phyloP scores from a whole-genome alignment of 306 rosid species.

The Quercus rubra region DNA sequence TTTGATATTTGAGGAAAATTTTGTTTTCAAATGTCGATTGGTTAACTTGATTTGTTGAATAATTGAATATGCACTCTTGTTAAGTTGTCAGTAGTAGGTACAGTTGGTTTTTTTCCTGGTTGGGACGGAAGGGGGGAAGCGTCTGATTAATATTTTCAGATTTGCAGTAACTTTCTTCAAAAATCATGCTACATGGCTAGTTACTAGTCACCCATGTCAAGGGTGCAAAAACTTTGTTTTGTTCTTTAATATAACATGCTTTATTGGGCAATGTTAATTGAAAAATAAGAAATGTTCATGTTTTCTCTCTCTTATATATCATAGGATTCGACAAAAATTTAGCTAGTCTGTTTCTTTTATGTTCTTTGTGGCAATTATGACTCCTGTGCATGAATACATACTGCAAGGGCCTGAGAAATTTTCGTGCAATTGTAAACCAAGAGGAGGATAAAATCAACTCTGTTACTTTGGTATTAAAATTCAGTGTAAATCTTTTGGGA shows the following conservation, averaged over 20 bases:
- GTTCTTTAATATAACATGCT: background rate
- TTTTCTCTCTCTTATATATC: background rate
- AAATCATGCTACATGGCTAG: background rate
- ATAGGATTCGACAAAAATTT: background rate
- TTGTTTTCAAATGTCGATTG: slow-evolving; percentile 13
- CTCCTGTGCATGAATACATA: background rate
- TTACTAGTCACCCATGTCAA: background rate
- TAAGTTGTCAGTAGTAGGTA: background rate
- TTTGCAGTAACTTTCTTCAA: background rate
- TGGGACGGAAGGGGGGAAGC: too few species aligned
- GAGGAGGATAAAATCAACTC: background rate
- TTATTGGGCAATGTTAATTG: background rate
- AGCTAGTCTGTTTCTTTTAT: background rate
- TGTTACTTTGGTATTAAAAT: too few species aligned
- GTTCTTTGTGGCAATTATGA: background rate
- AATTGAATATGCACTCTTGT: background rate
- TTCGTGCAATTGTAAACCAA: background rate
- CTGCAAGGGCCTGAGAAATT: background rate
- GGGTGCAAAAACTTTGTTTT: background rate
- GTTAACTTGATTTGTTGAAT: background rate
- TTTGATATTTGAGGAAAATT: background rate
- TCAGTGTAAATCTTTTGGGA: too few species aligned
- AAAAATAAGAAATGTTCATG: background rate
- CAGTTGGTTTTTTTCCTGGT: too few species aligned
- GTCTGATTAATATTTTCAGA: background rate